A percentile compares a stretch with the other conserved stretches of the same genome.
phyloP scores from a whole-genome alignment of 768 basidiomycete species.

The Panaeolus cyanescens region DNA sequence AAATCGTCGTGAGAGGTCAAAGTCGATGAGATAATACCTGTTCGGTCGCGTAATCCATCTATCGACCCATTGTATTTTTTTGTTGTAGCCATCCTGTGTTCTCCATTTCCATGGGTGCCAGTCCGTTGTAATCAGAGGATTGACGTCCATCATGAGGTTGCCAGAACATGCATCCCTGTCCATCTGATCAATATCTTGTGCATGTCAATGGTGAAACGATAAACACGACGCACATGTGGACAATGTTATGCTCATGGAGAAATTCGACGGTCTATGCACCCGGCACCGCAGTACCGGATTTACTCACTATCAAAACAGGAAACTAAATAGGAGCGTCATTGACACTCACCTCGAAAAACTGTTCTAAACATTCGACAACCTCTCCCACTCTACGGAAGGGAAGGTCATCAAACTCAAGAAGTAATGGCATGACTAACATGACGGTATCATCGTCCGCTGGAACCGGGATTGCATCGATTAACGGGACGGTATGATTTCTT shows the following conservation, averaged over 20 bases:
- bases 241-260: constrained; percentile 20
- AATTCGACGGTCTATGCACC: constrained; percentile 20
- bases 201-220: not conserved
- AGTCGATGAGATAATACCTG: constrained; percentile 30
- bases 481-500: not conserved
- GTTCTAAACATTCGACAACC: not conserved
- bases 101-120: constrained; percentile 5
- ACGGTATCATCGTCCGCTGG: not conserved
- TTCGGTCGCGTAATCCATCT: constrained; percentile 23
- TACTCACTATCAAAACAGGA: not conserved
- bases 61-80: constrained; percentile 9
- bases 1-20: constrained; percentile 16
- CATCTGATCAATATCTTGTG: not conserved
- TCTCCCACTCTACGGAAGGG: not conserved
- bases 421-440: not conserved
- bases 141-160: constrained; percentile 19
- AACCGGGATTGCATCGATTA: not conserved
- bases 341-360: not conserved
- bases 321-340: too few relatives aligned
- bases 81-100: not conserved
- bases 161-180: constrained; percentile 20
- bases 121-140: constrained; percentile 13
- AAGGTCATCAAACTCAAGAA: not conserved
- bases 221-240: constrained; percentile 8
- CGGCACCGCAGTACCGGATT: constrained; percentile 13